These are phyloP conservation scores for Butyriboletus appendiculatus DNA, from an alignment of 1,284 basidiomycete genomes.

Conservation along the genomic window DNA sequence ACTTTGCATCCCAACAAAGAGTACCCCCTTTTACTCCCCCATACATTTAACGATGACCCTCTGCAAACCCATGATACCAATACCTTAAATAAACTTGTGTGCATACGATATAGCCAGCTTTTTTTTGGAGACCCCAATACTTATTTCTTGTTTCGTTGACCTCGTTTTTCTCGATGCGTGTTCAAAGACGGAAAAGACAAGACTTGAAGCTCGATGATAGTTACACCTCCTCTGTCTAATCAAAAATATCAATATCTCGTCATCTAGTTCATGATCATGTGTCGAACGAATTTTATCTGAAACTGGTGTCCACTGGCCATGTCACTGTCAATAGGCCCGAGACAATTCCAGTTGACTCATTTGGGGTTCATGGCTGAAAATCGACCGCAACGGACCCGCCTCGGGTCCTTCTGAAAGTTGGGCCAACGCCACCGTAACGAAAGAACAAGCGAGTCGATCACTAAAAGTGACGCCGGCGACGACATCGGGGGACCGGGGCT, in stretches of 20 bases:
- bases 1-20: constrained; percentile 6
- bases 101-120: constrained; percentile 11
- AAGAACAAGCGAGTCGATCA: too few relatives aligned
- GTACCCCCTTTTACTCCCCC: not conserved
- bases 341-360: too few relatives aligned
- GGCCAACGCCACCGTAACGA: too few relatives aligned
- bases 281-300: too few relatives aligned
- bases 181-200: not conserved
- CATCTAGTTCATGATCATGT: not conserved
- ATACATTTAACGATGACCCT: constrained; percentile 1
- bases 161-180: not conserved
- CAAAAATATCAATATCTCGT: not conserved
- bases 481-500: too few relatives aligned
- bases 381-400: too few relatives aligned
- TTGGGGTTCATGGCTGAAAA: too few relatives aligned
- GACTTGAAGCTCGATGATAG: not conserved
- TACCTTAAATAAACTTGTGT: constrained; percentile 19
- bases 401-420: too few relatives aligned
- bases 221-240: constrained; percentile 1
- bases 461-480: too few relatives aligned
- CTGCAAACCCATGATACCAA: constrained; percentile 13
- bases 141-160: not conserved
- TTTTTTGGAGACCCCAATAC: not conserved
- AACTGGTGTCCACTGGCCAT: too few relatives aligned
- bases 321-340: too few relatives aligned